Evolutionary conservation across 2,329 filamentous ascomycete species (phyloP), one percentile per base, ranked within the genome.

Genomic region (Pseudodiploospora longispora): DNA sequence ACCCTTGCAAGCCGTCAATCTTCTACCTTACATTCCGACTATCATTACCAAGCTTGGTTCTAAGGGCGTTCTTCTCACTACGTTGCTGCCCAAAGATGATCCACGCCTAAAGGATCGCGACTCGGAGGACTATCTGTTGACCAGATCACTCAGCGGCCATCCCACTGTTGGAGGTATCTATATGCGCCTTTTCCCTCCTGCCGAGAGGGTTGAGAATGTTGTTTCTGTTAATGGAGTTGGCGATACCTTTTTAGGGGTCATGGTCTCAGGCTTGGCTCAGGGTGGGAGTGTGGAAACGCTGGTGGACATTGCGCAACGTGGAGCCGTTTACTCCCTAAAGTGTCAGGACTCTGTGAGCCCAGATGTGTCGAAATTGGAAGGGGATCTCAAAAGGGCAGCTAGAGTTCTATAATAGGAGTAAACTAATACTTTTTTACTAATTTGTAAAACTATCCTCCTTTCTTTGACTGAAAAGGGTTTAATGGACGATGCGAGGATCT

Each of bases 151-250:
- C 1, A 70, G 71, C 9, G 70, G 71, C 2, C 71, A 77, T 30
- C 68, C 67, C 1, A 63, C 70, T 6, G 70, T 83, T 0, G 81
- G 89, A 0, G 91, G 90, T 0, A 74, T 96, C 3, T 96, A 96
- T 58, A 89, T 96, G 82, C 62, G 77, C 31, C 52, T 78, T 19
- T 86, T 87, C 60, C 79, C 85, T 0, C 71, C 85, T 0, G 77
- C 76, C 1, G 80, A 85, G 59, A 66, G 70, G 10, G 73, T 95
- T 0, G 66, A 75, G 19, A 80, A 93, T 28, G 73, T 95, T 1
- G 80, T 91, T 2, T 95, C 88, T 38, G 91, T 97, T 7, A 97
- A 97, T 60, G 93, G 91, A 0, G 89, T 88, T 2, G 93, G 93
- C 0, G 93, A 98, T 64, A 96, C 93, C 0, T 90, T 97, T 61